Evolutionary conservation across 2,329 filamentous ascomycete species (phyloP).

Genomic region (Sarocladium strictum): DNA sequence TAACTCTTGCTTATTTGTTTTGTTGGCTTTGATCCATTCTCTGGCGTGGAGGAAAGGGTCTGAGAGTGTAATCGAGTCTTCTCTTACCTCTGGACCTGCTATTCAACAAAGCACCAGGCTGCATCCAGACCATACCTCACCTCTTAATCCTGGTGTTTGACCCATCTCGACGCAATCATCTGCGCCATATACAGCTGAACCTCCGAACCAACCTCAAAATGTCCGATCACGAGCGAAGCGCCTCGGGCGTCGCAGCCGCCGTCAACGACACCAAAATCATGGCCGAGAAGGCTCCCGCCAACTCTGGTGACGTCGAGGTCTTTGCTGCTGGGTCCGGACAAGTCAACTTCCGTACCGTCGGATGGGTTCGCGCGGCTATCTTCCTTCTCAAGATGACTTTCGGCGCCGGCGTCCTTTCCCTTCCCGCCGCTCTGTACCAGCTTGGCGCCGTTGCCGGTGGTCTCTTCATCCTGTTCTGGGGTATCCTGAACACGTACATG

Average conservation of each 20-base stretch:
- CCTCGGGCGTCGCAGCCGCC: not conserved
- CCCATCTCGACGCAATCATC: too few relatives aligned
- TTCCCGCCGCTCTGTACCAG: constrained; percentile 5
- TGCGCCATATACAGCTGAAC: too few relatives aligned
- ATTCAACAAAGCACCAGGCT: too few relatives aligned
- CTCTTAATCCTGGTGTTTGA: not conserved
- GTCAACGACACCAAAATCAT: not conserved
- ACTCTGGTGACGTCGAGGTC: not conserved
- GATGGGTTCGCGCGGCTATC: constrained; percentile 6
- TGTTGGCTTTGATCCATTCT: too few relatives aligned
- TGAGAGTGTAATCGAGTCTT: too few relatives aligned
- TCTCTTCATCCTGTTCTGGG: constrained; percentile 9
- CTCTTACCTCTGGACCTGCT: too few relatives aligned
- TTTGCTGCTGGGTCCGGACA: not conserved
- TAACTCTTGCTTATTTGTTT: too few relatives aligned
- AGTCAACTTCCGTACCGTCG: constrained; percentile 6
- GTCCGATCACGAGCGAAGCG: not conserved
- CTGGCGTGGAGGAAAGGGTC: too few relatives aligned
- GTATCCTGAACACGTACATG: constrained; percentile 7
- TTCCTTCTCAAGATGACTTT: constrained; percentile 10
- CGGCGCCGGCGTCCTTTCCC: constrained; percentile 6
- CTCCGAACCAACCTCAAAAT: not conserved
- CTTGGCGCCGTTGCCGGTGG: constrained; percentile 7
- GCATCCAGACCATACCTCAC: too few relatives aligned
- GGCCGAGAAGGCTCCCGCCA: constrained; percentile 5